Evolutionary conservation across 148 eudicot species (phyloP).

Genomic region (Vaccinium myrtillus): DNA sequence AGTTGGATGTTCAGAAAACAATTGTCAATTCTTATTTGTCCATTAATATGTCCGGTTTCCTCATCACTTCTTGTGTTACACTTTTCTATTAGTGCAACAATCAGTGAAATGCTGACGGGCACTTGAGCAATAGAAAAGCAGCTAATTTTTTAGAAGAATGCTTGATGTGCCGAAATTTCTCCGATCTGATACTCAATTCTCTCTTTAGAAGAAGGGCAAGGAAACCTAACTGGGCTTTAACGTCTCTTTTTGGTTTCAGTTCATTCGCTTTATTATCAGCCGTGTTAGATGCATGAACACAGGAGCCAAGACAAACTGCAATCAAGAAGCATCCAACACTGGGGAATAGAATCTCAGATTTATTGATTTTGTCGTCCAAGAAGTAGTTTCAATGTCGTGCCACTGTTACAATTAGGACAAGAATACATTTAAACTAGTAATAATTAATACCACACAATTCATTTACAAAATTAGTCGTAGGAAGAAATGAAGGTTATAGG

Average conservation of each 20-base stretch:
- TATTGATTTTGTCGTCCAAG: constrained; percentile 76
- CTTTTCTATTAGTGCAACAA: not conserved
- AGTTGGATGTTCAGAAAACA: not conserved
- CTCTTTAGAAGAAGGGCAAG: not conserved
- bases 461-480: not conserved
- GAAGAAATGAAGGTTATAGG: not conserved
- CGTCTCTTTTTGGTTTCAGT: too few species aligned
- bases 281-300: constrained; percentile 50
- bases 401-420: constrained; percentile 35
- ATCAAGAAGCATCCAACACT: constrained; percentile 81
- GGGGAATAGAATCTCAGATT: constrained; percentile 77
- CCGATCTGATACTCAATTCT: not conserved
- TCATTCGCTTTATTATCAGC: constrained; percentile 57
- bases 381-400: constrained; percentile 83
- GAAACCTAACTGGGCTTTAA: not conserved
- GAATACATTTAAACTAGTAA: not conserved
- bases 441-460: too few species aligned
- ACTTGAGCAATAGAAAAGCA: not conserved
- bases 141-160: not conserved
- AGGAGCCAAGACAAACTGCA: constrained; percentile 78
- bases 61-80: not conserved
- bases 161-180: not conserved
- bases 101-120: not conserved
- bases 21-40: not conserved
- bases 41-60: not conserved